Evolutionary conservation across 1,139 yeast species (phyloP).

Genomic region (Tardiomyces blankii): DNA sequence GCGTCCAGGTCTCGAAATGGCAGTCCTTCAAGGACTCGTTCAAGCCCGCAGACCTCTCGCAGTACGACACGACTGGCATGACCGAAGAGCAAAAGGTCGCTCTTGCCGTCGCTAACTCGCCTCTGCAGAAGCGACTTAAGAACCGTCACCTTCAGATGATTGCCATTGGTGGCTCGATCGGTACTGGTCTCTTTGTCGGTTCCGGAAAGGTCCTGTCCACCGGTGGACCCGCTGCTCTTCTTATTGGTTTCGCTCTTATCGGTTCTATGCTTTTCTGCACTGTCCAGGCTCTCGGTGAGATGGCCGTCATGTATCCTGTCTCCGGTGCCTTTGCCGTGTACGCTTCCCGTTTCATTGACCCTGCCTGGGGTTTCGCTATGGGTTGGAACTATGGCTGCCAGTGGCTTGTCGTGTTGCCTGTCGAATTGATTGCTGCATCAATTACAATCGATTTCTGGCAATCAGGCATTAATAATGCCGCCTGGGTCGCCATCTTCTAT

Average conservation of each 20-base stretch:
- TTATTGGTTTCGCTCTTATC: constrained; percentile 39
- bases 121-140: constrained; percentile 29
- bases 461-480: constrained; percentile 35
- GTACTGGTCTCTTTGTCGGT: constrained; percentile 64
- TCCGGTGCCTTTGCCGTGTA: constrained; percentile 50
- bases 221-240: constrained; percentile 60
- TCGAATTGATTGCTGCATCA: constrained; percentile 73
- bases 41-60: constrained; percentile 42
- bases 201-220: constrained; percentile 43
- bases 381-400: constrained; percentile 60
- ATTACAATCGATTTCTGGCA: constrained; percentile 70
- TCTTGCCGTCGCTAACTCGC: constrained; percentile 24
- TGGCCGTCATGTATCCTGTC: constrained; percentile 50
- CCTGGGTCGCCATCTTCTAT: constrained; percentile 58
- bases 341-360: constrained; percentile 47
- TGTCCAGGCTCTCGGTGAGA: constrained; percentile 49
- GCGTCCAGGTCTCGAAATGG: neutral
- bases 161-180: constrained; percentile 82
- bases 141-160: constrained; percentile 65
- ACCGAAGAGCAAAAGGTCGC: constrained; percentile 50
- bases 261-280: constrained; percentile 39
- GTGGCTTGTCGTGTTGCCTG: constrained; percentile 69
- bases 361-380: constrained; percentile 14
- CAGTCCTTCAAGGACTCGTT: constrained; percentile 36
- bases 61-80: constrained; percentile 49